Base-by-base conservation (phyloP, 768 basidiomycete species). In the Tricholomella constricta region DNA sequence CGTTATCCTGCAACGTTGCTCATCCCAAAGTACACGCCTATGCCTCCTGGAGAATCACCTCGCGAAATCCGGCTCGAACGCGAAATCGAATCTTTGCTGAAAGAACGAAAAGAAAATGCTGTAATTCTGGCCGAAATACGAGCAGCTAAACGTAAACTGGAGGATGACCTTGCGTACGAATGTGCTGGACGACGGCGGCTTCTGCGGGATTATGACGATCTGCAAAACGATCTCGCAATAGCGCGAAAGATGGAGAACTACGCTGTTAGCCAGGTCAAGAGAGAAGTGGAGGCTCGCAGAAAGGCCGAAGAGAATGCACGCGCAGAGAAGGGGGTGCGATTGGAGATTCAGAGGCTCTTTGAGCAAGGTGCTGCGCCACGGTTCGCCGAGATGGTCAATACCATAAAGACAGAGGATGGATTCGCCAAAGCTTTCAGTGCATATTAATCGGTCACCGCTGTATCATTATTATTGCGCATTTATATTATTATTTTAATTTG, bases 221-320 rank as follows among this genome's bases (percentile, higher is more conserved):
- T 73, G 38, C 54, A 65, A 44, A 61, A 69, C 51, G 66, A 74
- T 60, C 63, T 69, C 46, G 62, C 68, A 34, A 48, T 47, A 2
- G 67, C 71, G 12, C 64, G 63, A 15, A 64, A 68, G 42, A 65
- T 63, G 62, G 70, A 72, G 52, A 45, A 25, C 31, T 57, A 58
- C 38, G 69, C 69, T 37, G 50, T 67, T 55, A 56, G 55, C 47
- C 60, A 59, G 54, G 60, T 62, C 36, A 67, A 57, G 50, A 65
- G 54, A 55, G 81, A 66, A 78, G 81, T 62, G 79, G 84, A 68
- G 82, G 79, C 45, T 80, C 88, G 64, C 84, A 85, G 69, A 84
- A 83, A 65, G 75, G 80, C 71, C 83, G 91, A 58, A 85, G 80
- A 60, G 74, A 75, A 58, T 80, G 79, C 48, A 82, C 78, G 59